phyloP scores from a whole-genome alignment of 305 asterid genomes.

The Petunia hybrid region DNA sequence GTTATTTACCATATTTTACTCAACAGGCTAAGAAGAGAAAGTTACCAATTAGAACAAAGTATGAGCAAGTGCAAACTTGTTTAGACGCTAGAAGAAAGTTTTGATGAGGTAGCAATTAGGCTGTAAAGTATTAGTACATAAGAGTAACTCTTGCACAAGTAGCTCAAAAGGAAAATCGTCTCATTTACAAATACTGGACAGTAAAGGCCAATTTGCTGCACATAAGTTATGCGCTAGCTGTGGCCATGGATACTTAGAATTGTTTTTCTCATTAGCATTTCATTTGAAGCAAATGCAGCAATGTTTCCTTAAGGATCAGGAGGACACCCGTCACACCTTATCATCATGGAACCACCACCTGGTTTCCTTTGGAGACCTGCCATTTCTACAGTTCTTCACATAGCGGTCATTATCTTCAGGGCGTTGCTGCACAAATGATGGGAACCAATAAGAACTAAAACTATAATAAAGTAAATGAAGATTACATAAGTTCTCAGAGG shows the following conservation, averaged over 20 bases:
- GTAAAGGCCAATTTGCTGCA: slow-evolving; percentile 27
- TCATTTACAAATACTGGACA: slow-evolving; percentile 40
- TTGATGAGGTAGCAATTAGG: slow-evolving; percentile 13
- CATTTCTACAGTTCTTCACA: slow-evolving; percentile 90
- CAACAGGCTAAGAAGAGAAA: background rate
- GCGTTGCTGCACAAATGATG: slow-evolving; percentile 72
- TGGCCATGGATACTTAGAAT: slow-evolving; percentile 30
- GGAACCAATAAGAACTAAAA: slow-evolving; percentile 2
- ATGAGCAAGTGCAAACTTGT: background rate
- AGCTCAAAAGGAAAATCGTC: slow-evolving; percentile 34
- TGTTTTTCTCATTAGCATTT: slow-evolving; percentile 24
- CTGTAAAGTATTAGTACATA: background rate
- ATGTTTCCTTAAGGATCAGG: slow-evolving; percentile 30
- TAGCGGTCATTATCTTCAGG: slow-evolving; percentile 97
- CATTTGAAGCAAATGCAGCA: slow-evolving; percentile 33
- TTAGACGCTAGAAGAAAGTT: slow-evolving; percentile 13
- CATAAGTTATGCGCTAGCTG: slow-evolving; percentile 25
- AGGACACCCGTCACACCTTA: slow-evolving; percentile 63
- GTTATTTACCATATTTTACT: slow-evolving; percentile 12
- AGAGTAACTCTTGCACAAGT: slow-evolving; percentile 19
- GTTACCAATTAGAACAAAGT: background rate
- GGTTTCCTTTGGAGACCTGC: slow-evolving; percentile 98
- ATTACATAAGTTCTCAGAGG: slow-evolving; percentile 22
- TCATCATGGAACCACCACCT: slow-evolving; percentile 99
- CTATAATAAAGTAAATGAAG: slow-evolving; percentile 6